Percentiles rank a stretch among this genome's conserved stretches.
Evolutionary conservation across 106 monocot genomes (phyloP).

Genomic region (Cymbidium sinense): DNA sequence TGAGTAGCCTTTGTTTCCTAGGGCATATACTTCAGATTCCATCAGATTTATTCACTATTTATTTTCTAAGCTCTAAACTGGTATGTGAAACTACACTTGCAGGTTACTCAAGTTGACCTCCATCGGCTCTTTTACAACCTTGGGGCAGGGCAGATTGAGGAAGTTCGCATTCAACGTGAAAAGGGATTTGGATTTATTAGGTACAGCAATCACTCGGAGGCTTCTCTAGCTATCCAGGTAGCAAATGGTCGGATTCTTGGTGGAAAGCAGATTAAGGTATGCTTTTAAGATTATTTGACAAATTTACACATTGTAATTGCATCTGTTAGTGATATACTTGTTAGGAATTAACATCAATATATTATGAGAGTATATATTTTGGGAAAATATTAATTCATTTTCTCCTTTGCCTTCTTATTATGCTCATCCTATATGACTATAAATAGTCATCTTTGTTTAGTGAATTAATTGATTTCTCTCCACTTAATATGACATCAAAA

Average conservation of each 20-base stretch:
- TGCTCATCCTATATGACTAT: too few relatives aligned
- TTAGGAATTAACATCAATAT: too few relatives aligned
- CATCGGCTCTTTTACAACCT: constrained; percentile 58
- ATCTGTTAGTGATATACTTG: not conserved
- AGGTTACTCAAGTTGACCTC: constrained; percentile 71
- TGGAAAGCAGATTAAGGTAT: constrained; percentile 72
- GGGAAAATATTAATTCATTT: too few relatives aligned
- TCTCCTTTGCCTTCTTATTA: too few relatives aligned
- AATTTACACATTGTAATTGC: not conserved
- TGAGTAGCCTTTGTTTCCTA: not conserved
- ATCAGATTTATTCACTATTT: not conserved
- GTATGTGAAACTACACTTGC: not conserved
- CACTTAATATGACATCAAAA: too few relatives aligned
- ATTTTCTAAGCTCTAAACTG: not conserved
- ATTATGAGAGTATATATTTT: too few relatives aligned
- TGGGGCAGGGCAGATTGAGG: constrained; percentile 58
- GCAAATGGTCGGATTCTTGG: constrained; percentile 50
- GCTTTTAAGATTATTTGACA: not conserved
- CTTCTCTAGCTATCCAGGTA: constrained; percentile 70
- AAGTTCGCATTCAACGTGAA: constrained; percentile 69
- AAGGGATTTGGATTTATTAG: constrained; percentile 84
- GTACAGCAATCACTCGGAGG: constrained; percentile 70
- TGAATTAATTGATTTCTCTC: too few relatives aligned
- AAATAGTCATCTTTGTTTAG: too few relatives aligned
- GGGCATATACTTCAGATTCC: not conserved